Percentiles rank a stretch among this genome's conserved stretches.
These are phyloP conservation scores for Streptanthus diversifolius DNA, from an alignment of 345 rosid genomes.

Conservation along the genomic window DNA sequence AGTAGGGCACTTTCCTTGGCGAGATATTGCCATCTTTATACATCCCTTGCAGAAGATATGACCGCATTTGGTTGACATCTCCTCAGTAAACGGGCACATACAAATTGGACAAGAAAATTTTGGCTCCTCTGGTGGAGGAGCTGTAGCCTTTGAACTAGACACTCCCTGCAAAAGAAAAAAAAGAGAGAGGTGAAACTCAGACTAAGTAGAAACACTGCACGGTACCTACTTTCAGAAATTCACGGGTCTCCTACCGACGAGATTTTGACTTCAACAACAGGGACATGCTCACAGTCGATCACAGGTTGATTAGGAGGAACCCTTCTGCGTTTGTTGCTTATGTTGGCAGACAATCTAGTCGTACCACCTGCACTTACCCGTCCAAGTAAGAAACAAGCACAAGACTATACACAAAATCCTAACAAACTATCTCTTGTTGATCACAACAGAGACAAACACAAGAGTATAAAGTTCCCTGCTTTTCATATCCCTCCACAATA, in stretches of 20 bases:
- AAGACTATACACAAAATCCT: neutral
- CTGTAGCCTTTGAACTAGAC: conserved; percentile 22
- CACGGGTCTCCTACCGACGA: conserved; percentile 6
- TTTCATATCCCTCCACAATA: neutral
- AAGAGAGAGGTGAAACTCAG: neutral
- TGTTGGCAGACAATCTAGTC: conserved; percentile 17
- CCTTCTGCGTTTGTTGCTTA: conserved; percentile 30
- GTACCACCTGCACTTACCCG: conserved; percentile 13
- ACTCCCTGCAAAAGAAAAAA: conserved; percentile 2
- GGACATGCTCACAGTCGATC: conserved; percentile 28
- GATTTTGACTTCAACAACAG: too few species aligned
- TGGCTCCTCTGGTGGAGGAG: conserved; percentile 73
- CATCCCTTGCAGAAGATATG: conserved; percentile 93
- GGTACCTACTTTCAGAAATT: neutral
- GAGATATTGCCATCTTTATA: conserved; percentile 63
- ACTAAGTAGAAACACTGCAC: neutral
- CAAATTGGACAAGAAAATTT: conserved; percentile 90
- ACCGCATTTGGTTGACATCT: conserved; percentile 92
- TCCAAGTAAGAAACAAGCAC: neutral
- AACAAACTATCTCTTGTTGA: neutral
- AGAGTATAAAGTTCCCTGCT: too few species aligned
- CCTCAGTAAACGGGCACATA: conserved; percentile 72
- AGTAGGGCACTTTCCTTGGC: conserved; percentile 77
- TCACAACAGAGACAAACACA: too few species aligned
- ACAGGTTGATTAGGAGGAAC: conserved; percentile 28